A percentile compares a stretch with the other conserved stretches of the same genome.
Evolutionary conservation across 208 protist species (phyloP).

Genomic region (Herpetomonas samuelpessoai): DNA sequence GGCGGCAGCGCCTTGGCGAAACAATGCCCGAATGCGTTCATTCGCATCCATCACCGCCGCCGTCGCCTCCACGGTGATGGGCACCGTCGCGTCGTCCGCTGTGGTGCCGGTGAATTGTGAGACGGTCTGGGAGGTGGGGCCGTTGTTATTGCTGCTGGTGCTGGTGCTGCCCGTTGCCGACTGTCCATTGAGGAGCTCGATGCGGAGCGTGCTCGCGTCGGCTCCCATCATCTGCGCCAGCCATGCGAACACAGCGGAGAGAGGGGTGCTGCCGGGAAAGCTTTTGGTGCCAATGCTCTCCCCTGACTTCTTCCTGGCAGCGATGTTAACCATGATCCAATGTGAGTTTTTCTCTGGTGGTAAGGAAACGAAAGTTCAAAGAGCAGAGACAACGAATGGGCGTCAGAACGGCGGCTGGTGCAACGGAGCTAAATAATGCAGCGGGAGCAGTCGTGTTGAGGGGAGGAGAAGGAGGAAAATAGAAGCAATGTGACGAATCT

Average conservation of each 20-base stretch:
- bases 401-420: no score
- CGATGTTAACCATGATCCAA: constrained; percentile 27
- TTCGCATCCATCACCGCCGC: not conserved
- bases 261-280: not conserved
- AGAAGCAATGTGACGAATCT: no score
- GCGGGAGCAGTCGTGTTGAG: no score
- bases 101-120: not conserved
- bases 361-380: no score
- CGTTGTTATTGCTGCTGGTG: no score
- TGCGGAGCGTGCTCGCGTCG: not conserved
- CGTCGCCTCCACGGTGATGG: not conserved
- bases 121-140: no score
- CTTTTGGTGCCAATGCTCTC: constrained; percentile 4
- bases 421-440: no score
- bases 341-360: no score
- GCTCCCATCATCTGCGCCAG: not conserved
- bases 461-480: no score
- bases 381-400: no score
- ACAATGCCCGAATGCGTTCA: not conserved
- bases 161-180: no score
- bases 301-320: constrained; percentile 1
- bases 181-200: no score
- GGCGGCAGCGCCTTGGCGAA: not conserved
- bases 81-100: not conserved
- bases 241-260: not conserved